Evolutionary conservation across 176 grass and related monocot genomes (phyloP).

Genomic region (Metroxylon sagu): DNA sequence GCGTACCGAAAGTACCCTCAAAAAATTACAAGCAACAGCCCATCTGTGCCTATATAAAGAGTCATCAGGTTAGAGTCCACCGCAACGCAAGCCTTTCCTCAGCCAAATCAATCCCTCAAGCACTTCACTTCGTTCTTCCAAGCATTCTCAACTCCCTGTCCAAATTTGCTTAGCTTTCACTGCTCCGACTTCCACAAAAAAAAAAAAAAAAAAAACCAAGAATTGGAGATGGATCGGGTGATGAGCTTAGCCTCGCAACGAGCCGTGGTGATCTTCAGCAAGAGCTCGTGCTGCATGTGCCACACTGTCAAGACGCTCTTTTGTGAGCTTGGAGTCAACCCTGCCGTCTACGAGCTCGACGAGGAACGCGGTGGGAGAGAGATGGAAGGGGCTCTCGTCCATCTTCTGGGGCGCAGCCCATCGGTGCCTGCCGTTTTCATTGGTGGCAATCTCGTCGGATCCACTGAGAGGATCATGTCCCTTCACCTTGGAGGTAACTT

Average conservation of each 20-base stretch:
- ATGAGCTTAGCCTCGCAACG: slow-evolving; percentile 46
- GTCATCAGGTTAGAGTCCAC: too few species aligned
- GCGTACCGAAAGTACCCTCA: too few species aligned
- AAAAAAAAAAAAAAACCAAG: too few species aligned
- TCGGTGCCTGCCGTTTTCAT: slow-evolving; percentile 37
- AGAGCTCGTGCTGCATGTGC: slow-evolving; percentile 54
- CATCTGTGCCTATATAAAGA: too few species aligned
- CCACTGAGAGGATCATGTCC: slow-evolving; percentile 28
- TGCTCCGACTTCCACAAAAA: too few species aligned
- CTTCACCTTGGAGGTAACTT: slow-evolving; percentile 30
- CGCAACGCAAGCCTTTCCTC: too few species aligned
- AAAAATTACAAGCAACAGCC: too few species aligned
- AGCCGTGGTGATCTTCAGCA: slow-evolving; percentile 55
- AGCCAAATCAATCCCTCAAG: too few species aligned
- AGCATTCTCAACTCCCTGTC: too few species aligned
- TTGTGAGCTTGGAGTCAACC: slow-evolving; percentile 34
- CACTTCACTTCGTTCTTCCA: too few species aligned
- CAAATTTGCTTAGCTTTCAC: too few species aligned
- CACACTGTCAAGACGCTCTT: slow-evolving; percentile 50
- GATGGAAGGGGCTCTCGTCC: slow-evolving; percentile 44
- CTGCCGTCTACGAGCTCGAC: slow-evolving; percentile 51
- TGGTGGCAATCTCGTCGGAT: slow-evolving; percentile 24
- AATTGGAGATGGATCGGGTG: slow-evolving; percentile 40
- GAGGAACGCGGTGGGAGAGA: slow-evolving; percentile 38
- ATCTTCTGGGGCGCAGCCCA: slow-evolving; percentile 23